Evolutionary conservation across 352 stramenopile genomes (phyloP).

Genomic region (Aphanomyces cochlioides): DNA sequence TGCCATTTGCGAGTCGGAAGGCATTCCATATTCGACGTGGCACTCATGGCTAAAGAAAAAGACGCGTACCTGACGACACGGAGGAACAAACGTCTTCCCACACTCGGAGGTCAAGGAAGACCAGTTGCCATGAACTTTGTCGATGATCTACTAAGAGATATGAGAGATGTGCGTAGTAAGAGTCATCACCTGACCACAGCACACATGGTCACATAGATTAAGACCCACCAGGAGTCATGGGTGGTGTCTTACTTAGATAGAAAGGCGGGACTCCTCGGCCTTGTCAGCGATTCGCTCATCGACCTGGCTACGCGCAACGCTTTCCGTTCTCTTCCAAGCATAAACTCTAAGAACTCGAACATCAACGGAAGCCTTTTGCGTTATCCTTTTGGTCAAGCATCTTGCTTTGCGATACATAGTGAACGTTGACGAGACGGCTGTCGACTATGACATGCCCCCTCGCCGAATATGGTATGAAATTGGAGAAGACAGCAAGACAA

Average conservation of each 20-base stretch:
- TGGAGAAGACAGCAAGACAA: background rate
- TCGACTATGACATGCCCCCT: background rate
- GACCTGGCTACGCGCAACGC: background rate
- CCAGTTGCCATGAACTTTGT: background rate
- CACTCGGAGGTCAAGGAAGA: background rate
- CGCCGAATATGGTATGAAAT: background rate
- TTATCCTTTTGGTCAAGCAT: background rate
- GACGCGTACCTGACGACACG: background rate
- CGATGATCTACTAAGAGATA: background rate
- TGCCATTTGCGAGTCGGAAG: background rate
- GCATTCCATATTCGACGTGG: background rate
- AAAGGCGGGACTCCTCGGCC: background rate
- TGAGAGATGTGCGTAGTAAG: background rate
- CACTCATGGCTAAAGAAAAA: background rate
- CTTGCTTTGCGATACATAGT: background rate
- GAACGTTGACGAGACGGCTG: background rate
- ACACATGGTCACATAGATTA: constrained; percentile 5
- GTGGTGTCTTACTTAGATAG: background rate
- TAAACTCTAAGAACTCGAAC: background rate
- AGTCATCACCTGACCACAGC: background rate
- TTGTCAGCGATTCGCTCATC: background rate
- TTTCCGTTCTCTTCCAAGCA: background rate
- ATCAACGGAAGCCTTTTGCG: background rate
- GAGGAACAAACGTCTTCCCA: background rate
- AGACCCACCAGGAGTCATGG: background rate